Percentiles rank a stretch among this genome's conserved stretches.
These are phyloP conservation scores for Plasmodium cynomolgi DNA, from an alignment of 169 alveolate species.

Conservation along the genomic window DNA sequence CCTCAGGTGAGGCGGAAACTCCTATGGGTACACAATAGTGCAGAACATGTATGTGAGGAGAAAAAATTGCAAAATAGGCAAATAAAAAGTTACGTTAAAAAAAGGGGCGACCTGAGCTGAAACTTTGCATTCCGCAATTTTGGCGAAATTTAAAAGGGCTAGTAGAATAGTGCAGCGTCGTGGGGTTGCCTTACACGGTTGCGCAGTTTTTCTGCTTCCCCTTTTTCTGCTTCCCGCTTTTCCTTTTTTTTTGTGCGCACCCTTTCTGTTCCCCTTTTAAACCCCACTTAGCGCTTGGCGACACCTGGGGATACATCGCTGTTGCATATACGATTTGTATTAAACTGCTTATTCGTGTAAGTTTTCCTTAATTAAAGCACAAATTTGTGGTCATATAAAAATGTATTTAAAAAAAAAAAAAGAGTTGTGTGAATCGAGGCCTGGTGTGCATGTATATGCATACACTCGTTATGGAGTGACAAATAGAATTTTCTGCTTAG, in stretches of 20 bases:
- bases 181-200: not conserved
- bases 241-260: not conserved
- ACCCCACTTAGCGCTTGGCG: not conserved
- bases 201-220: not conserved
- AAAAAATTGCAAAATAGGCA: not conserved
- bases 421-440: not conserved
- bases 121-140: not conserved
- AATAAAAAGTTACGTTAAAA: not conserved
- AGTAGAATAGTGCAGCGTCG: not conserved
- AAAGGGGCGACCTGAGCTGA: not conserved
- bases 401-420: slow-evolving; percentile 1
- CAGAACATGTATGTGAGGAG: not conserved
- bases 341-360: not conserved
- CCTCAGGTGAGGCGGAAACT: not conserved
- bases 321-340: not conserved
- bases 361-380: slow-evolving; percentile 1
- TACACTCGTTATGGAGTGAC: not conserved
- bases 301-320: not conserved
- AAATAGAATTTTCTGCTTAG: not conserved
- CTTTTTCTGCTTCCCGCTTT: not conserved
- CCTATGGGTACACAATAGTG: not conserved
- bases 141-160: not conserved
- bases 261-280: not conserved
- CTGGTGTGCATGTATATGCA: not conserved
- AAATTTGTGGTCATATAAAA: not conserved